These are phyloP conservation scores for Bolboschoenoplectus hybrid DNA, from an alignment of 202 grass and related monocot genomes.

Conservation along the genomic window DNA sequence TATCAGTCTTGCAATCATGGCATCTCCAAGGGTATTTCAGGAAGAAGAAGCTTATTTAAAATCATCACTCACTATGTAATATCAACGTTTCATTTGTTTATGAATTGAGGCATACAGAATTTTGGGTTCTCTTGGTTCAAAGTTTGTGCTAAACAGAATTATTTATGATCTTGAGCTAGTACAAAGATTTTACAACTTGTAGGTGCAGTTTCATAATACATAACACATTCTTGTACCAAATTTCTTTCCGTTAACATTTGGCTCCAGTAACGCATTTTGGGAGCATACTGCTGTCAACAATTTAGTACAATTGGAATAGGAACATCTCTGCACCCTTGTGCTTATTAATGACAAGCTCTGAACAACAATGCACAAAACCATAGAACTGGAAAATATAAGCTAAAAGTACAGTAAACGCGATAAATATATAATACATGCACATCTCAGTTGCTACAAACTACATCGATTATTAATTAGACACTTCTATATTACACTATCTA, in stretches of 20 bases:
- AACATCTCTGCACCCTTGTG: not conserved
- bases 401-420: not conserved
- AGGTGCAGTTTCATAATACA: not conserved
- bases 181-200: slow-evolving; percentile 20
- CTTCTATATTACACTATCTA: not conserved
- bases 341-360: not conserved
- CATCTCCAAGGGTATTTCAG: slow-evolving; percentile 81
- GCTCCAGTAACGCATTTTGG: not conserved
- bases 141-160: slow-evolving; percentile 28
- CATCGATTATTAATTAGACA: not conserved
- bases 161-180: slow-evolving; percentile 34
- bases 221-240: not conserved
- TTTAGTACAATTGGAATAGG: not conserved
- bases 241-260: not conserved
- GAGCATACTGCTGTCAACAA: slow-evolving; percentile 3
- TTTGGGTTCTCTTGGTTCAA: slow-evolving; percentile 39
- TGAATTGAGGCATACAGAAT: slow-evolving; percentile 41
- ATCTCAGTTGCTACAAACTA: not conserved
- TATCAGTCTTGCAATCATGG: slow-evolving; percentile 71
- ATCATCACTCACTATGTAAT: slow-evolving; percentile 29
- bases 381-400: not conserved
- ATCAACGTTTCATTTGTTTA: slow-evolving; percentile 41
- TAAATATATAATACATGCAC: not conserved
- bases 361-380: not conserved
- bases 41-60: slow-evolving; percentile 97